A percentile compares a stretch with the other conserved stretches of the same genome.
These are phyloP conservation scores for Blastobotrys buckinghamii DNA, from an alignment of 1,139 yeast genomes.

Conservation along the genomic window DNA sequence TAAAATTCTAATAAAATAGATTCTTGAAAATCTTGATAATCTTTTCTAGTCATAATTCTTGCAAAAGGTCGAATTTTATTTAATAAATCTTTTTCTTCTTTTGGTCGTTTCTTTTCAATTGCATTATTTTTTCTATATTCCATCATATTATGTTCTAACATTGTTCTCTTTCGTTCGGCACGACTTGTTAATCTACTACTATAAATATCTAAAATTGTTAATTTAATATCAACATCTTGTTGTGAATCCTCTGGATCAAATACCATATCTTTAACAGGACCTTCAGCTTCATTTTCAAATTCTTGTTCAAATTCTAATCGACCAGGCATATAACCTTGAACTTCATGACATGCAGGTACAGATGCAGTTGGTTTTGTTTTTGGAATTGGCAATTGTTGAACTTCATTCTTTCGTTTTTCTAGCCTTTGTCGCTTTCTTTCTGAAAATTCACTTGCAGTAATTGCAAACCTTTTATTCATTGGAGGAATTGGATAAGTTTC, in stretches of 20 bases:
- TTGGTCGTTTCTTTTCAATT: constrained; percentile 70
- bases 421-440: constrained; percentile 63
- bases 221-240: constrained; percentile 81
- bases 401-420: constrained; percentile 55
- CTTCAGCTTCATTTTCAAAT: constrained; percentile 94
- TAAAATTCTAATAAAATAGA: constrained; percentile 74
- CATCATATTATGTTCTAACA: constrained; percentile 68
- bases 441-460: constrained; percentile 66
- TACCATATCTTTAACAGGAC: constrained; percentile 87
- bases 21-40: constrained; percentile 65
- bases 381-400: constrained; percentile 48
- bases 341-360: constrained; percentile 92
- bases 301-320: constrained; percentile 94
- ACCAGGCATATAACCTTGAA: constrained; percentile 99
- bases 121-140: constrained; percentile 80
- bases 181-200: constrained; percentile 84
- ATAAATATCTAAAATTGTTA: constrained; percentile 82
- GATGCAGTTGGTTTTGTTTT: constrained; percentile 86
- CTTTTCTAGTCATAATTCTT: constrained; percentile 70
- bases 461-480: constrained; percentile 60
- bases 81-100: constrained; percentile 81
- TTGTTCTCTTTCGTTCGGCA: constrained; percentile 83
- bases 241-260: constrained; percentile 91
- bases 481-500: constrained; percentile 66
- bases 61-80: constrained; percentile 76